Percentiles rank a stretch among this genome's conserved stretches.
Evolutionary conservation across 208 protist species (phyloP).

Genomic region (Balamuthia mandrillaris): DNA sequence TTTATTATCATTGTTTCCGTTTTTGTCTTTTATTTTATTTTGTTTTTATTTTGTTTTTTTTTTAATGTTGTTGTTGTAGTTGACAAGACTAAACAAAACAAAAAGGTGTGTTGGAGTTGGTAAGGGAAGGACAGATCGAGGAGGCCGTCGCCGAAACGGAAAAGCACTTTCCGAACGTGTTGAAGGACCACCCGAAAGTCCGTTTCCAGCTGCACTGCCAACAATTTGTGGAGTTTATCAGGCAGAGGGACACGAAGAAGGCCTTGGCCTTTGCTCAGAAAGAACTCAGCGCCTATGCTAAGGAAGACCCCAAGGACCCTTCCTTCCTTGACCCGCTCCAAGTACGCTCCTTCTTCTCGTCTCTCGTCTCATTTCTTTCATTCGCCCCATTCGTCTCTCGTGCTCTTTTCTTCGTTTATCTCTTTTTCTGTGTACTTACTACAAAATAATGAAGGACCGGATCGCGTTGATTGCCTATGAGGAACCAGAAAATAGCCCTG

Average conservation of each 20-base stretch:
- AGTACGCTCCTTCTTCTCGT: neutral
- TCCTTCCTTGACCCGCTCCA: neutral
- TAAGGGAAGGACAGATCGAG: neutral
- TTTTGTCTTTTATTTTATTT: neutral
- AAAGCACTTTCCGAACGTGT: neutral
- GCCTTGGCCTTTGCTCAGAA: constrained; percentile 19
- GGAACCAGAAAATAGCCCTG: neutral
- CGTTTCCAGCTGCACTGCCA: constrained; percentile 8
- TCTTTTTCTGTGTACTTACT: too few relatives aligned
- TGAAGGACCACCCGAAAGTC: constrained; percentile 13
- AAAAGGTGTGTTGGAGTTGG: neutral
- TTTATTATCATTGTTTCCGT: neutral
- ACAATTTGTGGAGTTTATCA: constrained; percentile 13
- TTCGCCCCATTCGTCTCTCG: neutral
- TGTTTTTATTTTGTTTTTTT: neutral
- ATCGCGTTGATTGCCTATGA: constrained; percentile 20
- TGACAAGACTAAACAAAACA: too few relatives aligned
- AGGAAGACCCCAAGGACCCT: neutral
- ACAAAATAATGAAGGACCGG: constrained; percentile 2
- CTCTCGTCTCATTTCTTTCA: neutral
- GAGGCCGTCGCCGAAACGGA: neutral
- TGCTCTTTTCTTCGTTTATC: neutral
- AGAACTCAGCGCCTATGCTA: constrained; percentile 4
- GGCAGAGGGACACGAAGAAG: constrained; percentile 15
- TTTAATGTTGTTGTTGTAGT: neutral